Percentiles rank a stretch among this genome's conserved stretches.
These are phyloP conservation scores for Fusarium fujikuroi DNA, from an alignment of 2,329 filamentous ascomycete species.

Conservation along the genomic window DNA sequence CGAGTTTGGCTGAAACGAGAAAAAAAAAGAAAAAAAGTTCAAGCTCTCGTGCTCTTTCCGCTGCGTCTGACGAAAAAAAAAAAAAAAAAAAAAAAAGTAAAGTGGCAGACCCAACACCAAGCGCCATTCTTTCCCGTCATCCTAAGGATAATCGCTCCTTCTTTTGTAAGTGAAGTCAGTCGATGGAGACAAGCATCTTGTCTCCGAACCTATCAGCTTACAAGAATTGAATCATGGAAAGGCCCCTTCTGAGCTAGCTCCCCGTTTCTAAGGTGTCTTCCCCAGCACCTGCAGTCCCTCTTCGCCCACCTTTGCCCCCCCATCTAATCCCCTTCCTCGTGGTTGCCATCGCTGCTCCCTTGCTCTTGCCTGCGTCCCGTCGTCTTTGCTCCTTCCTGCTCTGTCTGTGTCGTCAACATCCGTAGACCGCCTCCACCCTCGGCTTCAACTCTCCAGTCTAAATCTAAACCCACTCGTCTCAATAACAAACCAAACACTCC, in stretches of 20 bases:
- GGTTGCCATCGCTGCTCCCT: constrained; percentile 37
- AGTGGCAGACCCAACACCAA: constrained; percentile 20
- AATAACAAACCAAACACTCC: constrained; percentile 42
- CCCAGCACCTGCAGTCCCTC: constrained; percentile 31
- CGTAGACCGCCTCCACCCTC: constrained; percentile 45
- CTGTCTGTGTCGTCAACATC: constrained; percentile 38
- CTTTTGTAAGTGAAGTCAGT: constrained; percentile 23
- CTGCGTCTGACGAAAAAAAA: constrained; percentile 1
- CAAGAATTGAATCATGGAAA: constrained; percentile 41
- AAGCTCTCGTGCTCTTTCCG: constrained; percentile 51
- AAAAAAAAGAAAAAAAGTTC: constrained; percentile 48
- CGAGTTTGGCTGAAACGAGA: constrained; percentile 44
- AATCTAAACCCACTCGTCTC: constrained; percentile 27
- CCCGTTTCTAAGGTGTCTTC: constrained; percentile 29
- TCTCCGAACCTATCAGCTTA: constrained; percentile 38
- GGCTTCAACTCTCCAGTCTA: constrained; percentile 33
- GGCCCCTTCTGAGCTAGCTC: constrained; percentile 37
- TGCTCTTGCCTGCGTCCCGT: constrained; percentile 21
- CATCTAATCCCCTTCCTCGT: constrained; percentile 34
- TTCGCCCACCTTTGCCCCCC: constrained; percentile 39
- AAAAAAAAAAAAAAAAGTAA: constrained; percentile 10
- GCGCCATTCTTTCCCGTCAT: constrained; percentile 19
- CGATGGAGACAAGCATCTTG: constrained; percentile 24
- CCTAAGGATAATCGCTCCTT: constrained; percentile 22
- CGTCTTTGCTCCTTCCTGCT: constrained; percentile 16